Conservation (phyloP, 1,139 yeast species). For the Pichia sp. region DNA sequence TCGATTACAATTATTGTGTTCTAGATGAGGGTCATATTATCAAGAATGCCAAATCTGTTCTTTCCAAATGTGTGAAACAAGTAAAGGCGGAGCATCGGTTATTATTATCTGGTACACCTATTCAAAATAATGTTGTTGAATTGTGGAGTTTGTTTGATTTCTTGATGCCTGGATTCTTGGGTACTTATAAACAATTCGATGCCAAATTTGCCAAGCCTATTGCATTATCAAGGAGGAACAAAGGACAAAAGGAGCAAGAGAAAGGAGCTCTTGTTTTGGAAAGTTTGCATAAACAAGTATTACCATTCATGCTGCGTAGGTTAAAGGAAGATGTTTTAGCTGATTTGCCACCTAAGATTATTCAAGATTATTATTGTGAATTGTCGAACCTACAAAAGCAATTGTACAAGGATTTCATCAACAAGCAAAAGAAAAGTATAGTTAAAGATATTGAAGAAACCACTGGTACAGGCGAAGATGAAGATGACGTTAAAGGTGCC, state of each 20-base stretch:
- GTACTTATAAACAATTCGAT: slow-evolving; percentile 90
- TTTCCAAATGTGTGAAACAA: slow-evolving; percentile 82
- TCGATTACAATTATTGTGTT: slow-evolving; percentile 88
- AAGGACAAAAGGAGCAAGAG: slow-evolving; percentile 93
- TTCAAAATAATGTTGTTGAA: slow-evolving; percentile 94
- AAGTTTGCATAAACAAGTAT: slow-evolving; percentile 90
- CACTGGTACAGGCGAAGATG: slow-evolving; percentile 41
- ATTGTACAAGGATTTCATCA: slow-evolving; percentile 86
- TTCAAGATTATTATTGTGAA: slow-evolving; percentile 97
- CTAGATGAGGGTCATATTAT: slow-evolving; percentile 98
- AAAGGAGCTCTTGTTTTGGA: slow-evolving; percentile 95
- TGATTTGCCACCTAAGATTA: slow-evolving; percentile 96
- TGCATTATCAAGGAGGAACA: slow-evolving; percentile 88
- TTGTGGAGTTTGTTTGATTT: slow-evolving; percentile 97
- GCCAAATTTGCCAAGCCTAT: slow-evolving; percentile 97
- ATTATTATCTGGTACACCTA: slow-evolving; percentile 94
- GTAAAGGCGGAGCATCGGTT: slow-evolving; percentile 84
- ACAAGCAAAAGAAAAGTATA: slow-evolving; percentile 72
- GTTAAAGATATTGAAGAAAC: slow-evolving; percentile 49
- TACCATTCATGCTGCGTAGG: slow-evolving; percentile 94
- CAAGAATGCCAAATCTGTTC: slow-evolving; percentile 83
- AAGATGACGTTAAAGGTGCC: slow-evolving; percentile 37
- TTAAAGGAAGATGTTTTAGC: slow-evolving; percentile 93
- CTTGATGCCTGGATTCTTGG: slow-evolving; percentile 97
- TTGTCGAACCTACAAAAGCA: slow-evolving; percentile 85